Evolutionary conservation across 2,329 filamentous ascomycete species (phyloP).

Genomic region (Mycosphaerelloides madeirae): DNA sequence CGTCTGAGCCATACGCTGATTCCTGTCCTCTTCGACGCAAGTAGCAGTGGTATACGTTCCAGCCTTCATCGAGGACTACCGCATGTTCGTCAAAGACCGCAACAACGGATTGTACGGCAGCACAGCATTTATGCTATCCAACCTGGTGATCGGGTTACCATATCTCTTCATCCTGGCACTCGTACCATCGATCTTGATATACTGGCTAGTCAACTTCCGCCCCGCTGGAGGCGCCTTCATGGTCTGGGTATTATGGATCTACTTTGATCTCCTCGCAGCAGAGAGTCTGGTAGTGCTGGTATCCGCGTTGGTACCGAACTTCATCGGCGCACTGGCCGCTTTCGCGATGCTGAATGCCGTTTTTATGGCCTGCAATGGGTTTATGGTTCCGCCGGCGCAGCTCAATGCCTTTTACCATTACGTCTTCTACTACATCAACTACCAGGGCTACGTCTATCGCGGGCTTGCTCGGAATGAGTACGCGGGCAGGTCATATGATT

Average conservation of each 20-base stretch:
- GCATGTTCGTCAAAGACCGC: constrained; percentile 69
- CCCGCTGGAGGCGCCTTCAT: constrained; percentile 64
- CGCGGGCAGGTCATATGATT: constrained; percentile 57
- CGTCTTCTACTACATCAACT: constrained; percentile 81
- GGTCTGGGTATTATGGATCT: constrained; percentile 76
- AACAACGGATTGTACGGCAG: constrained; percentile 75
- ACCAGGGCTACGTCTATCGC: constrained; percentile 77
- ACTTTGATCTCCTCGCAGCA: constrained; percentile 77
- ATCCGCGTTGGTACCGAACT: constrained; percentile 66
- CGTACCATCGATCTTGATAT: constrained; percentile 68
- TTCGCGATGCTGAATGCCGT: constrained; percentile 79
- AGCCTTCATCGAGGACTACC: too few relatives aligned
- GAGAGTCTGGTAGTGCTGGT: constrained; percentile 76
- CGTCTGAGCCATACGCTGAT: too few relatives aligned
- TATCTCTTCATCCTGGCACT: constrained; percentile 72
- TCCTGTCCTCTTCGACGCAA: too few relatives aligned
- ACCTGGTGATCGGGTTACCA: constrained; percentile 74
- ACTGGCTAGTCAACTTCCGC: constrained; percentile 74
- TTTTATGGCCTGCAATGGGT: constrained; percentile 81
- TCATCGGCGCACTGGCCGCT: constrained; percentile 70
- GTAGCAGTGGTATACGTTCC: constrained; percentile 74
- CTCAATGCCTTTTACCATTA: constrained; percentile 81
- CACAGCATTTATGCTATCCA: constrained; percentile 64
- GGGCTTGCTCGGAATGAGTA: constrained; percentile 93
- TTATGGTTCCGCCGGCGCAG: constrained; percentile 65